Base-by-base conservation (phyloP, 164 flowering plant species). In the Buxus sempervirens region DNA sequence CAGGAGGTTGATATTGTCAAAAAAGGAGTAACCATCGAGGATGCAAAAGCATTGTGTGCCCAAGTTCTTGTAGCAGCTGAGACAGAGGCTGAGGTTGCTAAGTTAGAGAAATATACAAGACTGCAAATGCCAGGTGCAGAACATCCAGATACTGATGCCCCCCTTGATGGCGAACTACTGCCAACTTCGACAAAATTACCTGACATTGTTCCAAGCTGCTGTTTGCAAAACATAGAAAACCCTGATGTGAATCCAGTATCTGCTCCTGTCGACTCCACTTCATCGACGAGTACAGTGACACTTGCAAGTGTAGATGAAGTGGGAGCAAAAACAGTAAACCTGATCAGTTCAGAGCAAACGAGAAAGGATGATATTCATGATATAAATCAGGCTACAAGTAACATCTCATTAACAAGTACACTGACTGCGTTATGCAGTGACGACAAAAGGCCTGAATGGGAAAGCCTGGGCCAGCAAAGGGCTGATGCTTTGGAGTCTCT, bases 401-500 rank as follows among this genome's bases (percentile, higher is more conserved):
- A 82, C 1, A 64, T 63, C 13, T 74, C 88, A 54, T 70, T 76
- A 63, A 63, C 72, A 58, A 86, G 73, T 55, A 73, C 74, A 56
- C 63, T 80, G 16, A 70, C 82, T 48, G 77, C 75, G 0, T 27
- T 67, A 10, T 65, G 62, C 49, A 66, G 72, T 16, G 86, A 77
- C 26, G 86, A 79, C 59, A 49, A 20, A 53, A 76, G 66, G 69
- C 62, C 58, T 5, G 82, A 79, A 0, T 66, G 81, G 75, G 86
- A 83, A 32, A 77, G 70, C 55, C 82, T 80, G 5, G 70, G 78
- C 60, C 88, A 77, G 65, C 86, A 86, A 74, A 86, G 97, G 68
- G 94, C 97, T 5, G 87, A 86, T 73, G 99, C 98, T 23, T 73
- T 95, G 15, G 98, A 95, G 76, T 85, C 92, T 41, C 76, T 95